phyloP scores from a whole-genome alignment of 106 monocot species.

The Phalaenopsis aphrodite region DNA sequence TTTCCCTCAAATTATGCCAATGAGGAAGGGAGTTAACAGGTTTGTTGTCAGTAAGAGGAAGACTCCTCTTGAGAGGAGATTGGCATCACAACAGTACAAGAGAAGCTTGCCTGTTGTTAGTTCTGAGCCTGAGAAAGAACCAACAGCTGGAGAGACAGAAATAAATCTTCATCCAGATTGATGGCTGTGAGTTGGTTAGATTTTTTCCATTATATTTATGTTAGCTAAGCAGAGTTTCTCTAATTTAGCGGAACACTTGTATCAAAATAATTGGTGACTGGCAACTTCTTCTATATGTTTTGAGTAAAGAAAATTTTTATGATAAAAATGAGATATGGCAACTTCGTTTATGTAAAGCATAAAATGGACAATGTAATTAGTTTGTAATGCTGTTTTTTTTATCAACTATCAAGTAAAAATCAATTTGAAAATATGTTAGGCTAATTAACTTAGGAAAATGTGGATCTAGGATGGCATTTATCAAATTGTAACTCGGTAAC shows the following conservation, averaged over 20 bases:
- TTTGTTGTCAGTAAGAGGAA: constrained; percentile 93
- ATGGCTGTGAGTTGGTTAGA: not conserved
- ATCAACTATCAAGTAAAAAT: too few species aligned
- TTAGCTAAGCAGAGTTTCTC: too few species aligned
- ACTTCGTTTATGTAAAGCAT: too few species aligned
- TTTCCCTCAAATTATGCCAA: constrained; percentile 93
- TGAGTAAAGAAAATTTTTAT: too few species aligned
- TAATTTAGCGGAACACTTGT: too few species aligned
- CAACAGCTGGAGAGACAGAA: not conserved
- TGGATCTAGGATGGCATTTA: not conserved
- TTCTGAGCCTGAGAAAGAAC: constrained; percentile 46
- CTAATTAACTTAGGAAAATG: not conserved
- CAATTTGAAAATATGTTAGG: not conserved
- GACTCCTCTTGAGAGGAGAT: constrained; percentile 85
- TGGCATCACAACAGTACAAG: constrained; percentile 68
- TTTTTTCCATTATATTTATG: not conserved
- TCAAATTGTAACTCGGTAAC: too few species aligned
- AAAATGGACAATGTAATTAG: too few species aligned
- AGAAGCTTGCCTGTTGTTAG: constrained; percentile 55
- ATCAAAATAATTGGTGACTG: too few species aligned
- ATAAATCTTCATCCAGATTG: not conserved
- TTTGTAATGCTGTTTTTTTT: too few species aligned
- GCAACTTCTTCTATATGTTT: too few species aligned
- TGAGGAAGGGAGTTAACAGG: constrained; percentile 89
- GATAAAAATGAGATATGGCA: too few species aligned